Conservation (phyloP, 2,329 filamentous ascomycete genomes). For the Hypoxylon sp. region DNA sequence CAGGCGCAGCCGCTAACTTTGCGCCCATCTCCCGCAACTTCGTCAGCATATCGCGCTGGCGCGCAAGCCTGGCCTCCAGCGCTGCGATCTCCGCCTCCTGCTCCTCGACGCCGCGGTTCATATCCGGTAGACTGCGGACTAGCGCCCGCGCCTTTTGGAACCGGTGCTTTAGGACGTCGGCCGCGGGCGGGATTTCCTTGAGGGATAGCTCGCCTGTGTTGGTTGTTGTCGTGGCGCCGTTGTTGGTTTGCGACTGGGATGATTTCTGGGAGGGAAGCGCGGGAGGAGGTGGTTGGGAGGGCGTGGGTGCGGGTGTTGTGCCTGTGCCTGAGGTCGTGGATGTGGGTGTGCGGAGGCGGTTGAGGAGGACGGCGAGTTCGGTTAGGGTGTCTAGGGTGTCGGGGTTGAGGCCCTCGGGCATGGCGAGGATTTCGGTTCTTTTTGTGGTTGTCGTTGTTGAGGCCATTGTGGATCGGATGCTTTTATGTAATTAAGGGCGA, state of each 20-base stretch:
- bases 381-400: slow-evolving; percentile 89
- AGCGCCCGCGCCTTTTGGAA: slow-evolving; percentile 82
- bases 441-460: slow-evolving; percentile 5
- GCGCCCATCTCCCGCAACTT: slow-evolving; percentile 67
- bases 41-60: slow-evolving; percentile 72
- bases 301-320: slow-evolving; percentile 53
- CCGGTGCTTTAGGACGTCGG: slow-evolving; percentile 84
- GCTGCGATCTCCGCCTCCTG: slow-evolving; percentile 79
- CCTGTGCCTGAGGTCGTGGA: slow-evolving; percentile 50
- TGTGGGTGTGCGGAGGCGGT: slow-evolving; percentile 74
- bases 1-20: slow-evolving; percentile 56
- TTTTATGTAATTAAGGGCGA: background rate
- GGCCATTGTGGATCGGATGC: slow-evolving; percentile 19
- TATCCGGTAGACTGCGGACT: slow-evolving; percentile 77
- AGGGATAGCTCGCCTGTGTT: slow-evolving; percentile 59
- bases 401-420: slow-evolving; percentile 78
- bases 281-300: slow-evolving; percentile 41
- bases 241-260: slow-evolving; percentile 50
- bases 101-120: slow-evolving; percentile 75
- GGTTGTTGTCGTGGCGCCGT: slow-evolving; percentile 55
- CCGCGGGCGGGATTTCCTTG: slow-evolving; percentile 85
- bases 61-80: slow-evolving; percentile 74
- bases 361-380: slow-evolving; percentile 82
- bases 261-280: slow-evolving; percentile 22
- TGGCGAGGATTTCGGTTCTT: slow-evolving; percentile 58